These are phyloP conservation scores for Botrytis medusae DNA, from an alignment of 2,329 filamentous ascomycete genomes.

Conservation along the genomic window DNA sequence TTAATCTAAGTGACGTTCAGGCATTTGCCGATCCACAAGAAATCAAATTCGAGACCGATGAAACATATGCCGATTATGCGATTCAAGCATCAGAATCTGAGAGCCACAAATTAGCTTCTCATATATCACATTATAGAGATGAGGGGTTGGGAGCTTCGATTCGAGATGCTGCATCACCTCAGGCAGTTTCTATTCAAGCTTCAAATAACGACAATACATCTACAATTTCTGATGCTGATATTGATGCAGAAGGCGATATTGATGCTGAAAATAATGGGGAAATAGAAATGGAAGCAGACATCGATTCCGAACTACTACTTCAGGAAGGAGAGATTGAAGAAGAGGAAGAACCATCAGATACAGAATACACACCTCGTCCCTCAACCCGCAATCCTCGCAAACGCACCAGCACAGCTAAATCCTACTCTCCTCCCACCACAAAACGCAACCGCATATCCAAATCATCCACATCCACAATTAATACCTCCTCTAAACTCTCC, in stretches of 20 bases:
- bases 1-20: conserved; percentile 38
- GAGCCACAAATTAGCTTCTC: not conserved
- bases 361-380: conserved; percentile 32
- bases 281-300: conserved; percentile 1
- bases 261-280: conserved; percentile 14
- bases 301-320: not conserved
- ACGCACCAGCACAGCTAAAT: conserved; percentile 20
- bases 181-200: not conserved
- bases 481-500: conserved; percentile 5
- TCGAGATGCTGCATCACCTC: conserved; percentile 29
- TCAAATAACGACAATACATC: conserved; percentile 23
- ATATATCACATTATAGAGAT: conserved; percentile 25
- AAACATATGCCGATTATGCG: conserved; percentile 25
- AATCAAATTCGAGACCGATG: conserved; percentile 26
- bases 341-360: conserved; percentile 29
- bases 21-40: conserved; percentile 32
- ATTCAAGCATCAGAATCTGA: not conserved
- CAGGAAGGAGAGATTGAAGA: conserved; percentile 18
- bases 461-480: not conserved
- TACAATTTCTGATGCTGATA: conserved; percentile 26
- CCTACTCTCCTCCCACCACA: conserved; percentile 20
- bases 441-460: conserved; percentile 29
- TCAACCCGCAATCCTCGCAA: conserved; percentile 28
- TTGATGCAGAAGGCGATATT: conserved; percentile 22
- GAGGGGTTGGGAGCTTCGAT: conserved; percentile 35